A percentile compares a stretch with the other conserved stretches of the same genome.
Conservation (phyloP, 1,139 yeast species). For the Saccharomyces hybrid region DNA sequence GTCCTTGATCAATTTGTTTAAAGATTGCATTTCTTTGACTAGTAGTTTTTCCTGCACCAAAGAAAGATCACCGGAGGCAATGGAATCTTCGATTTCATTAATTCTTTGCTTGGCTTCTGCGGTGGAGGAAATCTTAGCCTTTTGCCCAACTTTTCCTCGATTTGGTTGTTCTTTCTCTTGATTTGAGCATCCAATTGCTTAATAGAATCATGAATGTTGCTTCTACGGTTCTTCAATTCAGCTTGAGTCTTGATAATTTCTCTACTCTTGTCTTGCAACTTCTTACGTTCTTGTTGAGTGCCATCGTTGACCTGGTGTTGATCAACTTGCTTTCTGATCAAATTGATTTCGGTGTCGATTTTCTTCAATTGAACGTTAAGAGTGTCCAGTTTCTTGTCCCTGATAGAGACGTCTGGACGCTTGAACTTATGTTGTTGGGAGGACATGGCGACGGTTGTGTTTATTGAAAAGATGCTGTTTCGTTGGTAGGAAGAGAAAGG, state of each 20-base stretch:
- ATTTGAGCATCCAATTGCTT: slow-evolving; percentile 61
- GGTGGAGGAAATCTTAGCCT: slow-evolving; percentile 56
- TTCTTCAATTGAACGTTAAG: slow-evolving; percentile 64
- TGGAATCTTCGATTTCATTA: slow-evolving; percentile 58
- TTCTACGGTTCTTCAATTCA: slow-evolving; percentile 63
- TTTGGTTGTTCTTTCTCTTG: slow-evolving; percentile 71
- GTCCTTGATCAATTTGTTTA: slow-evolving; percentile 77
- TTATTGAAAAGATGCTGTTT: background rate
- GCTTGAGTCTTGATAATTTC: slow-evolving; percentile 62
- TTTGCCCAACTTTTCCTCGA: slow-evolving; percentile 39
- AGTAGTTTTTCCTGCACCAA: slow-evolving; percentile 86
- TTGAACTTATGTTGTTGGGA: slow-evolving; percentile 34
- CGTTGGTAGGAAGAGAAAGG: background rate
- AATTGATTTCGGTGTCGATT: slow-evolving; percentile 43
- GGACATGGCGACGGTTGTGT: slow-evolving; percentile 2
- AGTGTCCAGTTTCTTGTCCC: slow-evolving; percentile 52
- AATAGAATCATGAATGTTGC: slow-evolving; percentile 61
- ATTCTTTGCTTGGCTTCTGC: slow-evolving; percentile 77
- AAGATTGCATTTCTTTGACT: slow-evolving; percentile 76
- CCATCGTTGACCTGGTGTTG: slow-evolving; percentile 36
- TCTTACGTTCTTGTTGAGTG: slow-evolving; percentile 49
- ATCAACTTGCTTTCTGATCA: slow-evolving; percentile 33
- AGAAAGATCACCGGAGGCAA: slow-evolving; percentile 74
- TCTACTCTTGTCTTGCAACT: slow-evolving; percentile 58
- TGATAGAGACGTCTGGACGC: slow-evolving; percentile 60